These are phyloP conservation scores for Musa beccarii DNA, from an alignment of 176 grass and related monocot genomes.

Conservation along the genomic window DNA sequence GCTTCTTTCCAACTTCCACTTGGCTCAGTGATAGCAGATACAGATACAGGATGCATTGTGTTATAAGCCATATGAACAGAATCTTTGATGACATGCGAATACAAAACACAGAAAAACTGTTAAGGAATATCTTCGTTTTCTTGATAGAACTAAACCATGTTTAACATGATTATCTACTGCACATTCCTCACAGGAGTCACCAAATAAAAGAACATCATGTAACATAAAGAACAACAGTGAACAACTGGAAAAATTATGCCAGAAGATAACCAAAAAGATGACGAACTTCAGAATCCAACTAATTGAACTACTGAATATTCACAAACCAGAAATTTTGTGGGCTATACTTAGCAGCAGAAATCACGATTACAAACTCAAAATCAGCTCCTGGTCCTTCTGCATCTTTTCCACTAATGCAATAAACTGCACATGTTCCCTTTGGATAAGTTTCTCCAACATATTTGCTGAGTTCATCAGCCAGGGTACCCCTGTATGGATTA, in stretches of 20 bases:
- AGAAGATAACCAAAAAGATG: neutral
- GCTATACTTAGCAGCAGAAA: slow-evolving; percentile 73
- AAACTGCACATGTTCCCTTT: slow-evolving; percentile 74
- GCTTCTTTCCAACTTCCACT: too few species aligned
- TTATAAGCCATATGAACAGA: too few species aligned
- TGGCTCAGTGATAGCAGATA: too few species aligned
- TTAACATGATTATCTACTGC: neutral
- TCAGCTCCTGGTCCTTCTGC: slow-evolving; percentile 72
- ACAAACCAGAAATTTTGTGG: slow-evolving; percentile 91
- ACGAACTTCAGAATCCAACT: neutral
- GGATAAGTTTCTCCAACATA: slow-evolving; percentile 81
- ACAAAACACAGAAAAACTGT: too few species aligned
- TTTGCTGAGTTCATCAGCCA: slow-evolving; percentile 80
- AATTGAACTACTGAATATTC: slow-evolving; percentile 1
- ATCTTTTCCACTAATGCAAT: slow-evolving; percentile 80
- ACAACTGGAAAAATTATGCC: neutral
- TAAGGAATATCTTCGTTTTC: neutral
- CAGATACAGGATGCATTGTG: too few species aligned
- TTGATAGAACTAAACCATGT: neutral
- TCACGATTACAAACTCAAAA: slow-evolving; percentile 67
- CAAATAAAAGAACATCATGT: neutral
- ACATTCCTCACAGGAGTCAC: neutral
- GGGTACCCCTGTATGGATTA: slow-evolving; percentile 37
- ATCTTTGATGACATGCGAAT: too few species aligned
- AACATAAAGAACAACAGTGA: neutral